These are phyloP conservation scores for Cyclocybe aegerita DNA, from an alignment of 768 basidiomycete species.

Conservation along the genomic window DNA sequence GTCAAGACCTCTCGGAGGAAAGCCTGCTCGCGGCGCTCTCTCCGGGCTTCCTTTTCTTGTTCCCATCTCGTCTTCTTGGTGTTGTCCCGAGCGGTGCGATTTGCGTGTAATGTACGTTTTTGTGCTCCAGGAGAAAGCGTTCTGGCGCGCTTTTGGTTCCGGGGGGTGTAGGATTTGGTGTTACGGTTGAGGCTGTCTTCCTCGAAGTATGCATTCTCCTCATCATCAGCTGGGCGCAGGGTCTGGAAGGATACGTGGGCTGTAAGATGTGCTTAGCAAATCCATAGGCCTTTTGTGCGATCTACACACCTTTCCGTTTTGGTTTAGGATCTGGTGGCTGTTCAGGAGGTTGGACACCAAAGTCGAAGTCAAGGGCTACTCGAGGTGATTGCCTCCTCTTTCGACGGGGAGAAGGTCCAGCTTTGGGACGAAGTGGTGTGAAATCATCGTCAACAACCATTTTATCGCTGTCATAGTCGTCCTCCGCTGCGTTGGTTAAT, in stretches of 20 bases:
- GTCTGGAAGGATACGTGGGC: slow-evolving; percentile 34
- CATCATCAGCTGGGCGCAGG: slow-evolving; percentile 31
- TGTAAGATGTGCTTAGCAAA: slow-evolving; percentile 12
- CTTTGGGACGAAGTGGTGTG: neutral
- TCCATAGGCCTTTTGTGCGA: neutral
- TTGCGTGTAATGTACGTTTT: slow-evolving; percentile 37
- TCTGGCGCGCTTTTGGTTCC: slow-evolving; percentile 48
- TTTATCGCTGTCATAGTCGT: slow-evolving; percentile 20
- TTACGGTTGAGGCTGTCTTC: slow-evolving; percentile 33
- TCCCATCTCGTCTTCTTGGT: slow-evolving; percentile 41
- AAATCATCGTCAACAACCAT: slow-evolving; percentile 20
- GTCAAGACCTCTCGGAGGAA: slow-evolving; percentile 42
- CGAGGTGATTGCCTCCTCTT: slow-evolving; percentile 8
- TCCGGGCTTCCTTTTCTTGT: slow-evolving; percentile 34
- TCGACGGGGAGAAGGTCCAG: slow-evolving; percentile 1
- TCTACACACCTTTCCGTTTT: slow-evolving; percentile 50
- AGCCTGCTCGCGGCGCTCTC: slow-evolving; percentile 33
- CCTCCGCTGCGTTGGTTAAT: neutral
- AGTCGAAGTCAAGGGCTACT: slow-evolving; percentile 8
- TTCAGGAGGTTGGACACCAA: slow-evolving; percentile 1
- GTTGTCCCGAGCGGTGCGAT: slow-evolving; percentile 37
- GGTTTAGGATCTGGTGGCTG: slow-evolving; percentile 23
- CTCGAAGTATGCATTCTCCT: slow-evolving; percentile 24
- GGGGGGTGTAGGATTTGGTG: slow-evolving; percentile 29
- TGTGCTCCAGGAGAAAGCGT: slow-evolving; percentile 43